phyloP scores from a whole-genome alignment of 345 rosid genomes.

The Populus simonii region DNA sequence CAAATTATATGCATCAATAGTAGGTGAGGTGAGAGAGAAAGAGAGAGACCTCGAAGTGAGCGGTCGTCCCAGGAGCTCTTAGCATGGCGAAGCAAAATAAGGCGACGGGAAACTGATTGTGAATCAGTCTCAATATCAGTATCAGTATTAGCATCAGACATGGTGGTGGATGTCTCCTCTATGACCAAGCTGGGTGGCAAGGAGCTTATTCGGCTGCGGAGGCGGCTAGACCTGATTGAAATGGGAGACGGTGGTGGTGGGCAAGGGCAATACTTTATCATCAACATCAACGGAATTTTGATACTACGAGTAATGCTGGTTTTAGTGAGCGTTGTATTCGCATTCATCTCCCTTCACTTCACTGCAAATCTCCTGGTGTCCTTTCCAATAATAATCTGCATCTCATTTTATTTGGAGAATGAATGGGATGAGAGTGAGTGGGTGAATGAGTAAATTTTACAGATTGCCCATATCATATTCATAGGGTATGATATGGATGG shows the following conservation, averaged over 20 bases:
- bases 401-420: not conserved
- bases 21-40: not conserved
- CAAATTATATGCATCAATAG: not conserved
- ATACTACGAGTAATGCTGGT: not conserved
- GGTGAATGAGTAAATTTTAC: not conserved
- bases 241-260: not conserved
- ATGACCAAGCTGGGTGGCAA: not conserved
- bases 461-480: not conserved
- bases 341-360: not conserved
- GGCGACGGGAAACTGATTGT: constrained; percentile 58
- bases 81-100: constrained; percentile 92
- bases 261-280: not conserved
- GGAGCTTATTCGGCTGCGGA: not conserved
- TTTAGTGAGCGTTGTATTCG: not conserved
- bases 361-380: not conserved
- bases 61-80: constrained; percentile 77
- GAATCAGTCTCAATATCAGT: not conserved
- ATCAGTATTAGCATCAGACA: not conserved
- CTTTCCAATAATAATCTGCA: not conserved
- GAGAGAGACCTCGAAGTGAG: constrained; percentile 54
- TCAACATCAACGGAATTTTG: not conserved
- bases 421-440: not conserved
- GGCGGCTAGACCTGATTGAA: not conserved
- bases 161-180: not conserved
- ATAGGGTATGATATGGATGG: constrained; percentile 23